Conservation (phyloP, 2,329 filamentous ascomycete genomes). For the Clarireedia paspali region DNA sequence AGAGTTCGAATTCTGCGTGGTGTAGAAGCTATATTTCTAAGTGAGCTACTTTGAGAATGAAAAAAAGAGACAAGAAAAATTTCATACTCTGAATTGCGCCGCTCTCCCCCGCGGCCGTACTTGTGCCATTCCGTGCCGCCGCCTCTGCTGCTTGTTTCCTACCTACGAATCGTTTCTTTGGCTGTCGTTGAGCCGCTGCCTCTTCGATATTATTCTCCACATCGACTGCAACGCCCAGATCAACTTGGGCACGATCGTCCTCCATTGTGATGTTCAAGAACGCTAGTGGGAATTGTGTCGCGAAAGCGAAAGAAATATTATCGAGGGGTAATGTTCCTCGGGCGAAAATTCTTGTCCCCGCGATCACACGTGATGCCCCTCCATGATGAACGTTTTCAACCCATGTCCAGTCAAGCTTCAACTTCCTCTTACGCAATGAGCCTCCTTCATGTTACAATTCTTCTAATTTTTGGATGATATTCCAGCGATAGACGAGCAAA, state of each 20-base stretch:
- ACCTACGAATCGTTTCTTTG: constrained; percentile 89
- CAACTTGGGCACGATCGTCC: constrained; percentile 62
- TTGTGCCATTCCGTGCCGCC: constrained; percentile 31
- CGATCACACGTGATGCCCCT: background rate
- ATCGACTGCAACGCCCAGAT: constrained; percentile 62
- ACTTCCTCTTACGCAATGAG: too few relatives aligned
- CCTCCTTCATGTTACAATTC: too few relatives aligned
- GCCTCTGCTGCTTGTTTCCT: constrained; percentile 63
- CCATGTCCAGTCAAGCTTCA: background rate
- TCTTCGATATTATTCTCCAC: constrained; percentile 49
- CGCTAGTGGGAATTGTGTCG: background rate
- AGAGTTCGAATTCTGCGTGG: constrained; percentile 69
- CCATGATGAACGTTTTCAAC: too few relatives aligned
- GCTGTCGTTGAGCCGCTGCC: constrained; percentile 51
- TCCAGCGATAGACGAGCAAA: too few relatives aligned
- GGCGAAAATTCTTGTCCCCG: background rate
- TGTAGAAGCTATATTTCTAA: constrained; percentile 49
- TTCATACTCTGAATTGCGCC: constrained; percentile 60
- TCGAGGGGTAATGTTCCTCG: background rate
- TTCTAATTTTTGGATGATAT: too few relatives aligned
- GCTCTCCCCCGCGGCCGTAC: constrained; percentile 43
- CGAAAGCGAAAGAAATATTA: background rate
- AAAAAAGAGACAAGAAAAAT: constrained; percentile 17
- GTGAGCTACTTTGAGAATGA: too few relatives aligned
- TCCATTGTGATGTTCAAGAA: constrained; percentile 48